Evolutionary conservation across 768 basidiomycete genomes (phyloP).

Genomic region (Collybia mongolica): DNA sequence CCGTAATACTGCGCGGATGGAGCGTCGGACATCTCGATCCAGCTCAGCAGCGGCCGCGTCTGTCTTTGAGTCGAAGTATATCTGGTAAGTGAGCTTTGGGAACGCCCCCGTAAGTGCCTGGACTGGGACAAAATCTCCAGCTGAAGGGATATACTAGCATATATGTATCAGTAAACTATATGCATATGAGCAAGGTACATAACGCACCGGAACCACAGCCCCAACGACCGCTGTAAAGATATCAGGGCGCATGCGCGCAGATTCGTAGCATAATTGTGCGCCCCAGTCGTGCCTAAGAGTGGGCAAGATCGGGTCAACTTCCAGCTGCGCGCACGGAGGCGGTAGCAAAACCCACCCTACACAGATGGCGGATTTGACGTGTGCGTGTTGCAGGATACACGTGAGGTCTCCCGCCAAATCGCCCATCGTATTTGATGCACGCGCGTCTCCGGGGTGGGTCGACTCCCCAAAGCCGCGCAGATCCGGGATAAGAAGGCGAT

Average conservation of each 20-base stretch:
- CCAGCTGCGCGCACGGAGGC: background rate
- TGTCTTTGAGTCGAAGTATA: slow-evolving; percentile 56
- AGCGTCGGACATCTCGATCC: slow-evolving; percentile 51
- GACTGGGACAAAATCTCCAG: slow-evolving; percentile 45
- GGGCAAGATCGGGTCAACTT: background rate
- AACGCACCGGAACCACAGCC: slow-evolving; percentile 55
- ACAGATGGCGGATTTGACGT: slow-evolving; percentile 49
- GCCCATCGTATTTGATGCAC: slow-evolving; percentile 54
- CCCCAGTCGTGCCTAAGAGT: slow-evolving; percentile 73
- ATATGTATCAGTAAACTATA: background rate
- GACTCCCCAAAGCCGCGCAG: slow-evolving; percentile 73
- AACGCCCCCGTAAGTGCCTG: slow-evolving; percentile 36
- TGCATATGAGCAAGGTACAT: background rate
- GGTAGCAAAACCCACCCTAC: slow-evolving; percentile 50
- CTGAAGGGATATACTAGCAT: slow-evolving; percentile 59
- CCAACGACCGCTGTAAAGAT: slow-evolving; percentile 59
- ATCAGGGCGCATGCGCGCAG: slow-evolving; percentile 67
- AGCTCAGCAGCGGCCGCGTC: slow-evolving; percentile 51
- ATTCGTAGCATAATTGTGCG: slow-evolving; percentile 63
- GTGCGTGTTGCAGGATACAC: slow-evolving; percentile 57
- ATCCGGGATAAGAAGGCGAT: slow-evolving; percentile 61
- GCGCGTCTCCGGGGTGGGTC: slow-evolving; percentile 60
- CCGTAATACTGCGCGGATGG: slow-evolving; percentile 55
- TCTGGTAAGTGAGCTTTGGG: slow-evolving; percentile 60
- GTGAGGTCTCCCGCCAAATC: slow-evolving; percentile 64